A percentile compares a stretch with the other conserved stretches of the same genome.
These are phyloP conservation scores for Verbascum thapsus DNA, from an alignment of 257 asterid species.

Conservation along the genomic window DNA sequence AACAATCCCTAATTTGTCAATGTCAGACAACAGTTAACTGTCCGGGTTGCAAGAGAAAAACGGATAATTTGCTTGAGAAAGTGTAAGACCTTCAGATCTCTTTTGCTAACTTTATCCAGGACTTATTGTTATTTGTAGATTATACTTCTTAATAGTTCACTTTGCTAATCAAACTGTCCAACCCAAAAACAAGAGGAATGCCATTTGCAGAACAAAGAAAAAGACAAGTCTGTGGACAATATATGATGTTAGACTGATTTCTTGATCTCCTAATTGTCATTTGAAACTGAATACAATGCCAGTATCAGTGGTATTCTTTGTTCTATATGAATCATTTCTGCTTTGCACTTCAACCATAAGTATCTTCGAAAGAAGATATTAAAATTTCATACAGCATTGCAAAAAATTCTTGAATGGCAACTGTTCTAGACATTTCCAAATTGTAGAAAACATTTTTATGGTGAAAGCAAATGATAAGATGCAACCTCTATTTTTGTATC, in stretches of 20 bases:
- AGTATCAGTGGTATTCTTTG: neutral
- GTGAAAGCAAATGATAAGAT: slow-evolving; percentile 15
- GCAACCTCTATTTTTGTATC: slow-evolving; percentile 19
- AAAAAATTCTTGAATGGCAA: slow-evolving; percentile 17
- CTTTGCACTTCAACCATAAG: slow-evolving; percentile 3
- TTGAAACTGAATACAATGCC: slow-evolving; percentile 1
- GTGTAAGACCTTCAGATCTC: neutral
- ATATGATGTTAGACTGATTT: slow-evolving; percentile 3
- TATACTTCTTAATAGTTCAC: slow-evolving; percentile 7
- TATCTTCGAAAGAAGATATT: neutral
- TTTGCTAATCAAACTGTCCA: slow-evolving; percentile 11
- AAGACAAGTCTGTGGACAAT: neutral
- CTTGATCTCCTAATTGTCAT: slow-evolving; percentile 13
- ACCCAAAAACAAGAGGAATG: neutral
- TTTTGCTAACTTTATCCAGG: neutral
- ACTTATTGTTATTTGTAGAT: slow-evolving; percentile 3
- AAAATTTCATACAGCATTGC: slow-evolving; percentile 8
- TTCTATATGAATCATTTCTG: slow-evolving; percentile 11
- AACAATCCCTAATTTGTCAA: slow-evolving; percentile 10
- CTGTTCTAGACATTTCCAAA: slow-evolving; percentile 6
- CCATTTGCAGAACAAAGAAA: neutral
- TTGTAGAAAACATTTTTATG: slow-evolving; percentile 7
- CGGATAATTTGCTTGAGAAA: slow-evolving; percentile 2
- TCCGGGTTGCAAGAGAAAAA: neutral
- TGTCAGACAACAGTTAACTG: neutral